Base-by-base conservation (phyloP, 2,329 filamentous ascomycete species). In the Trichophyton simii region DNA sequence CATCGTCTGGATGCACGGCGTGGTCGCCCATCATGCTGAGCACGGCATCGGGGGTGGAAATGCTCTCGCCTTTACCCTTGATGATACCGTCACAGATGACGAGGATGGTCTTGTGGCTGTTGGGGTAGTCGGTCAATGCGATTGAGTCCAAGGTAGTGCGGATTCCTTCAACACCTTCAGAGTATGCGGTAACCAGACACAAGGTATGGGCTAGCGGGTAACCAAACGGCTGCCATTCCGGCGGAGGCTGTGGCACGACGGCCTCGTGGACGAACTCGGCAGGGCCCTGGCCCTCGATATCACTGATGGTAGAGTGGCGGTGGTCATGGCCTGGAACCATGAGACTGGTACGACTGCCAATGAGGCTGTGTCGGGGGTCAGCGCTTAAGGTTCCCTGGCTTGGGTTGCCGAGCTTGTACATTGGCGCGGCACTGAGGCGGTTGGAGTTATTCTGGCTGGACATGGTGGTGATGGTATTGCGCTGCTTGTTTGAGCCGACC, bases 21-120 rank as follows among this genome's bases (percentile, higher is more conserved):
- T 90, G 87, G 68, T 99, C 94, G 72, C 88, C 94, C 86, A 99
- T 89, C 94, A 99, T 99, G 69, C 84, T 81, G 61, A 99, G 78
- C 66, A 88, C 87, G 67, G 95, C 89, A 11, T 99, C 94, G 0
- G 94, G 94, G 0, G 94, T 99, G 2, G 91, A 88, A 68, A 88
- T 78, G 7, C 81, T 77, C 75, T 99, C 94, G 57, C 95, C 94
- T 70, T 95, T 84, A 67, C 95, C 95, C 77, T 96, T 96, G 79
- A 99, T 96, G 71, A 97, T 83, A 76, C 94, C 94, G 73, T 99
- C 94, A 76, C 94, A 99, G 68, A 99, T 89, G 68, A 96, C 89
- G 63, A 99, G 82, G 68, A 99, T 94, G 31, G 91, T 84, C 77
- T 99, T 99, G 82, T 99, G 95, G 73, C 92, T 97, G 81, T 99